Conservation (phyloP, 129 eudicot genomes). For the Heracleum sosnowskyi region DNA sequence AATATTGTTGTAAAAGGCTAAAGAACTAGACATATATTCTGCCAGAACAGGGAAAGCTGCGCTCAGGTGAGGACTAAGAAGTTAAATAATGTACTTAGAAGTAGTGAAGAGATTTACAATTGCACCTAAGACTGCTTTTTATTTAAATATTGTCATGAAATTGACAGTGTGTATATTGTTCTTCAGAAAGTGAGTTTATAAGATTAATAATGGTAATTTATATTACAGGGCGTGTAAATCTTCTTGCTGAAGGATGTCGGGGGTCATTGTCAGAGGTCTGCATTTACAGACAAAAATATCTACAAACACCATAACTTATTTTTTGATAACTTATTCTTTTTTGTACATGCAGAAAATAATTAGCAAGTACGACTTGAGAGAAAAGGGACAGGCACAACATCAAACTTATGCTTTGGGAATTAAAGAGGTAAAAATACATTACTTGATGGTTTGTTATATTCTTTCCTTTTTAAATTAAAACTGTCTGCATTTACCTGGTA, state of each 20-base stretch:
- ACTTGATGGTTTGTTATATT: background rate
- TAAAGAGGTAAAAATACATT: constrained; percentile 60
- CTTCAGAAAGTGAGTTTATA: background rate
- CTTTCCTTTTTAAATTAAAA: background rate
- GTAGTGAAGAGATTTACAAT: background rate
- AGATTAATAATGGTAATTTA: background rate
- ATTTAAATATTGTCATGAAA: background rate
- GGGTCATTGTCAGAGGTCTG: constrained; percentile 97
- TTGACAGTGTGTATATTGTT: background rate
- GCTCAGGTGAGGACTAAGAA: background rate
- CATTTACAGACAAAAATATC: background rate
- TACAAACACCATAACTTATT: background rate
- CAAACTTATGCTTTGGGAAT: constrained; percentile 96
- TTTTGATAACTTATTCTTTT: background rate
- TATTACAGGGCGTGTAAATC: constrained; percentile 62
- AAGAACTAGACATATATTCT: background rate
- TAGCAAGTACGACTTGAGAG: constrained; percentile 59
- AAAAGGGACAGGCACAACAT: constrained; percentile 83
- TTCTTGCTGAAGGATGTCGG: constrained; percentile 95
- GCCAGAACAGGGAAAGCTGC: background rate
- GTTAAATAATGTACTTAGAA: background rate
- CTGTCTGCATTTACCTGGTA: background rate
- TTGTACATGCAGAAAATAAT: constrained; percentile 53
- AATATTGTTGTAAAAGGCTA: background rate
- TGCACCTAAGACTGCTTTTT: background rate